These are phyloP conservation scores for Erythrophleum fordii DNA, from an alignment of 306 rosid species.

Conservation along the genomic window DNA sequence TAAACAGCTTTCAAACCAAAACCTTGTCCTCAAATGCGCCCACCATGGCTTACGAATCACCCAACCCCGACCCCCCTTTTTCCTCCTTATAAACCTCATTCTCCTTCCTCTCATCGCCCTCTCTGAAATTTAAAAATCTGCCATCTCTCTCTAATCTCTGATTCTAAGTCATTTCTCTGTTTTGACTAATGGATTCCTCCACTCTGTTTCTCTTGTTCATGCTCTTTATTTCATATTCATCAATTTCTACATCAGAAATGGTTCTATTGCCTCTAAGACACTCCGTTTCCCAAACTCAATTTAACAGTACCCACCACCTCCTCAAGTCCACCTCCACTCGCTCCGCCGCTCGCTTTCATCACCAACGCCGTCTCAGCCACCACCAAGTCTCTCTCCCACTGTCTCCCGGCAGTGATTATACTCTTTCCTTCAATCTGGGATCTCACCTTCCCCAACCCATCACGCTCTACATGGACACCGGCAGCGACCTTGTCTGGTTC, in stretches of 20 bases:
- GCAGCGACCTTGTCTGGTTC: slow-evolving; percentile 95
- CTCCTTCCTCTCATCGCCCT: neutral
- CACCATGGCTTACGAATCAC: neutral
- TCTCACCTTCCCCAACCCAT: slow-evolving; percentile 59
- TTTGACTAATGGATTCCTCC: slow-evolving; percentile 55
- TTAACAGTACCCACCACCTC: slow-evolving; percentile 73
- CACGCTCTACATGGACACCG: slow-evolving; percentile 95
- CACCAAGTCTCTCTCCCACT: slow-evolving; percentile 77
- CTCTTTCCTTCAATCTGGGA: slow-evolving; percentile 69
- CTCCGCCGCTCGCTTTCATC: slow-evolving; percentile 69
- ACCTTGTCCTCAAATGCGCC: neutral
- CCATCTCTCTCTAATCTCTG: neutral
- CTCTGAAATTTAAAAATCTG: slow-evolving; percentile 6
- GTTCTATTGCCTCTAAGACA: slow-evolving; percentile 68
- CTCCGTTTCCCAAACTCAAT: slow-evolving; percentile 62
- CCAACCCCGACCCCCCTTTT: neutral
- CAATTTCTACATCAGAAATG: slow-evolving; percentile 35
- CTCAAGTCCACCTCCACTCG: slow-evolving; percentile 73
- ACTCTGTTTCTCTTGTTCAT: slow-evolving; percentile 51
- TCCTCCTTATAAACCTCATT: slow-evolving; percentile 25
- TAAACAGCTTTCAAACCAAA: no score
- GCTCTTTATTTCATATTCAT: slow-evolving; percentile 46
- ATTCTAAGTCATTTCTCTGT: neutral
- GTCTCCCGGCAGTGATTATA: slow-evolving; percentile 87
- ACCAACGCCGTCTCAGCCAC: slow-evolving; percentile 33